Percentiles rank a stretch among this genome's conserved stretches.
Conservation (phyloP, 75 land plant species). For the Chamaecyparis obtusa region DNA sequence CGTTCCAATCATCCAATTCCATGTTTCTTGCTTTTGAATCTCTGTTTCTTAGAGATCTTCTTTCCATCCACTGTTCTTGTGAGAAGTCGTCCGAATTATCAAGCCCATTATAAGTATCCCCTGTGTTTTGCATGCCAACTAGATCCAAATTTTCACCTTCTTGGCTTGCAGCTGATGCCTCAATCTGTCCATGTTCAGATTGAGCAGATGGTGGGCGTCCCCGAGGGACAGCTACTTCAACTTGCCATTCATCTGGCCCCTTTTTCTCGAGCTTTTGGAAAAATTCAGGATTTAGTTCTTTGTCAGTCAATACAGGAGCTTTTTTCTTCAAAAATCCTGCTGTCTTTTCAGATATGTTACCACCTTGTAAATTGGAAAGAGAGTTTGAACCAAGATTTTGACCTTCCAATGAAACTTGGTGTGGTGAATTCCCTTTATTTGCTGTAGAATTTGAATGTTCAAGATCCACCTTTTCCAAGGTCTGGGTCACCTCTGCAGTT, state of each 20-base stretch:
- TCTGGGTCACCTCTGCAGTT: slow-evolving; percentile 24
- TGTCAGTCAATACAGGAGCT: slow-evolving; percentile 72
- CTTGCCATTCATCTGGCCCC: slow-evolving; percentile 73
- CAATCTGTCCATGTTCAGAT: slow-evolving; percentile 34
- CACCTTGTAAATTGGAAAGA: slow-evolving; percentile 22
- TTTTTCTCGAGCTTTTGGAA: slow-evolving; percentile 83
- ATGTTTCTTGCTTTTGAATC: slow-evolving; percentile 28
- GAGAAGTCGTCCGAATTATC: slow-evolving; percentile 21
- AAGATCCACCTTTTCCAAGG: slow-evolving; percentile 20
- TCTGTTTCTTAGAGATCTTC: slow-evolving; percentile 20
- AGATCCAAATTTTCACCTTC: slow-evolving; percentile 11
- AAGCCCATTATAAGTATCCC: slow-evolving; percentile 13
- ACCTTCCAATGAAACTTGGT: slow-evolving; percentile 26
- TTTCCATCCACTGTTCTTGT: slow-evolving; percentile 26
- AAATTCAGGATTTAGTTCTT: slow-evolving; percentile 84
- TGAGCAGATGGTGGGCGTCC: slow-evolving; percentile 38
- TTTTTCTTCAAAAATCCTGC: slow-evolving; percentile 62
- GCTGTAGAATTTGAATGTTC: slow-evolving; percentile 19
- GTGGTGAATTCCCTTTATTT: slow-evolving; percentile 17
- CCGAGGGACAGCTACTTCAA: slow-evolving; percentile 90
- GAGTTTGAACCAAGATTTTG: slow-evolving; percentile 19
- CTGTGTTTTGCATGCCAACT: slow-evolving; percentile 22
- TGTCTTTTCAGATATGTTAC: slow-evolving; percentile 46
- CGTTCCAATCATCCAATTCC: slow-evolving; percentile 40
- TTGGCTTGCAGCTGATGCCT: slow-evolving; percentile 10